Evolutionary conservation across 2,329 filamentous ascomycete species (phyloP).

Genomic region (Pseudopithomyces maydicus): DNA sequence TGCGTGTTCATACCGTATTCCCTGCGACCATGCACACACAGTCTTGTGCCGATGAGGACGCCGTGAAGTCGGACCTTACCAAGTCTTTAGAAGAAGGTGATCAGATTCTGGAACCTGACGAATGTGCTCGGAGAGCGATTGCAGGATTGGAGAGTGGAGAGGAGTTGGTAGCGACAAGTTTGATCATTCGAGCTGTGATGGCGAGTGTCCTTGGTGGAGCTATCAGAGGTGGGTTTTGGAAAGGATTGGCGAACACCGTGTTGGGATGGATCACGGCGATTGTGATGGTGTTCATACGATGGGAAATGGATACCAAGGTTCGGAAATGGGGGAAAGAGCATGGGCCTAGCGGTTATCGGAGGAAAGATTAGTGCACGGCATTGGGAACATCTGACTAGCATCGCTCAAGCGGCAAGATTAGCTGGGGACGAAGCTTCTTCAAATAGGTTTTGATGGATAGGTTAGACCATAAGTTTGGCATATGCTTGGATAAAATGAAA

Average conservation of each 20-base stretch:
- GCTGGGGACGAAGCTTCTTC: too few relatives aligned
- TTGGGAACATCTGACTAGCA: too few relatives aligned
- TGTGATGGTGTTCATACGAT: slow-evolving; percentile 16
- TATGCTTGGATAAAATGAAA: neutral
- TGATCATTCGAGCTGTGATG: slow-evolving; percentile 18
- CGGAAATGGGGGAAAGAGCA: slow-evolving; percentile 14
- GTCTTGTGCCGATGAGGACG: slow-evolving; percentile 38
- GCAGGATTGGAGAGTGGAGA: slow-evolving; percentile 28
- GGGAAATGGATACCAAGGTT: slow-evolving; percentile 18
- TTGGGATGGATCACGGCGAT: slow-evolving; percentile 12
- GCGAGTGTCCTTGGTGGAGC: slow-evolving; percentile 13
- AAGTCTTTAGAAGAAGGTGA: slow-evolving; percentile 47
- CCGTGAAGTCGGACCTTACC: slow-evolving; percentile 46
- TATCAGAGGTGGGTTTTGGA: slow-evolving; percentile 16
- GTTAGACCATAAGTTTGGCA: neutral
- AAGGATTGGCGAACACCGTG: slow-evolving; percentile 10
- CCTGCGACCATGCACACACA: slow-evolving; percentile 21
- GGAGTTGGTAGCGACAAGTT: slow-evolving; percentile 33
- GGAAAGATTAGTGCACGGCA: slow-evolving; percentile 1
- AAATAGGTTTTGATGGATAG: too few relatives aligned
- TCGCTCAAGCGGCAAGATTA: too few relatives aligned
- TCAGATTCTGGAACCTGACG: slow-evolving; percentile 29
- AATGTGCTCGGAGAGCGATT: slow-evolving; percentile 28
- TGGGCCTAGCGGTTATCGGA: slow-evolving; percentile 13
- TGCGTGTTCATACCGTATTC: slow-evolving; percentile 18